Percentiles rank a stretch among this genome's conserved stretches.
Conservation (phyloP, 495 filamentous ascomycete species). For the Articulospora tetracladia region DNA sequence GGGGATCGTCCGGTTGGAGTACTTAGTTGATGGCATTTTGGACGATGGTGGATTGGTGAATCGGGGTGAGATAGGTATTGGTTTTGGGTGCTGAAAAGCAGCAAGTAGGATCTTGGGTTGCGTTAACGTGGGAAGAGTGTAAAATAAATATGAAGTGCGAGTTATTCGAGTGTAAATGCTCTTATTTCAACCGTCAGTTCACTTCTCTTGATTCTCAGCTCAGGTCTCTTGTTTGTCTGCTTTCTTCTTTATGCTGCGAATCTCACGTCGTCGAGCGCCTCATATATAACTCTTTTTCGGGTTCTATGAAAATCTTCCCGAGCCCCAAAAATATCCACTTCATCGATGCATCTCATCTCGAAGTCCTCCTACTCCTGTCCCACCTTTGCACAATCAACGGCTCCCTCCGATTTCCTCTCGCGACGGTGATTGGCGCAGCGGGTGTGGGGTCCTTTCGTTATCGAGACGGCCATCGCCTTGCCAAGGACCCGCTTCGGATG, state of each 20-base stretch:
- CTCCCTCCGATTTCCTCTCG: not conserved
- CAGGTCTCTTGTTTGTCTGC: not conserved
- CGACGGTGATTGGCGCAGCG: not conserved
- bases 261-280: too few species aligned
- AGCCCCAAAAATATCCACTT: not conserved
- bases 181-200: not conserved
- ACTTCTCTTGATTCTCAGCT: not conserved
- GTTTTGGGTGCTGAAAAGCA: not conserved
- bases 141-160: not conserved
- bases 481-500: not conserved
- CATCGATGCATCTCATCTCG: not conserved
- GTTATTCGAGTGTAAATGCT: not conserved
- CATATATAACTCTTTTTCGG: too few species aligned
- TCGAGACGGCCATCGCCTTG: not conserved
- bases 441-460: not conserved
- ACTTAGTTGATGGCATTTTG: constrained; percentile 36
- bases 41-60: not conserved
- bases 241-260: too few species aligned
- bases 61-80: not conserved
- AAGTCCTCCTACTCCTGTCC: not conserved
- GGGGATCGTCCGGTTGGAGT: constrained; percentile 47
- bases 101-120: not conserved
- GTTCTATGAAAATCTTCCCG: too few species aligned
- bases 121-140: not conserved
- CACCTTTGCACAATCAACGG: constrained; percentile 7